phyloP scores from a whole-genome alignment of 495 filamentous ascomycete genomes.

The Hypomontagnella monticulosa region DNA sequence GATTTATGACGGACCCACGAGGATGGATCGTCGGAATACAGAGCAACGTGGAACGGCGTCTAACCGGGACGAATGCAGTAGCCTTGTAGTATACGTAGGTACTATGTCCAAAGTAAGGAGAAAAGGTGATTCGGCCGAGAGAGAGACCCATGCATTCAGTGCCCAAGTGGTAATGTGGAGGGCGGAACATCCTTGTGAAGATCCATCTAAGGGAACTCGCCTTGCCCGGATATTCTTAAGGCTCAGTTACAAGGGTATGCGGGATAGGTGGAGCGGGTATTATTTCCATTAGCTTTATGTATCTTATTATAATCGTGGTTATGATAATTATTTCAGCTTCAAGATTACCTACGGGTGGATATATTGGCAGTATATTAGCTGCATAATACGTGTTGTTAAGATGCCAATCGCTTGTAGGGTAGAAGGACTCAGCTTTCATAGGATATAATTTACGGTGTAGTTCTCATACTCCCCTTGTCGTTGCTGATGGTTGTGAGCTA shows the following conservation, averaged over 20 bases:
- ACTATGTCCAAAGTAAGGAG: conserved; percentile 5
- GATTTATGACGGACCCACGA: conserved; percentile 18
- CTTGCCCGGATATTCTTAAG: conserved; percentile 9
- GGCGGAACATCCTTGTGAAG: conserved; percentile 28
- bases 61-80: conserved; percentile 19
- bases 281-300: neutral
- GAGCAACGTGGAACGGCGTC: conserved; percentile 28
- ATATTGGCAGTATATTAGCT: too few species aligned
- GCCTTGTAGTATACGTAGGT: conserved; percentile 16
- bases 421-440: neutral
- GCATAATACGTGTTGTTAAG: neutral
- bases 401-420: neutral
- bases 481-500: neutral
- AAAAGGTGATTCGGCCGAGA: conserved; percentile 28
- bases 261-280: conserved; percentile 11
- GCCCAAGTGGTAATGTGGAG: conserved; percentile 24
- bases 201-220: conserved; percentile 18
- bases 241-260: conserved; percentile 16
- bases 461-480: neutral
- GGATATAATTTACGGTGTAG: neutral
- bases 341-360: too few species aligned
- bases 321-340: too few species aligned
- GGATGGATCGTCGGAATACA: conserved; percentile 28
- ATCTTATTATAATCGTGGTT: neutral
- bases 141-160: conserved; percentile 21